Percentiles rank a stretch among this genome's conserved stretches.
phyloP scores from a whole-genome alignment of 129 eudicot species.

The Saposhnikovia divaricata region DNA sequence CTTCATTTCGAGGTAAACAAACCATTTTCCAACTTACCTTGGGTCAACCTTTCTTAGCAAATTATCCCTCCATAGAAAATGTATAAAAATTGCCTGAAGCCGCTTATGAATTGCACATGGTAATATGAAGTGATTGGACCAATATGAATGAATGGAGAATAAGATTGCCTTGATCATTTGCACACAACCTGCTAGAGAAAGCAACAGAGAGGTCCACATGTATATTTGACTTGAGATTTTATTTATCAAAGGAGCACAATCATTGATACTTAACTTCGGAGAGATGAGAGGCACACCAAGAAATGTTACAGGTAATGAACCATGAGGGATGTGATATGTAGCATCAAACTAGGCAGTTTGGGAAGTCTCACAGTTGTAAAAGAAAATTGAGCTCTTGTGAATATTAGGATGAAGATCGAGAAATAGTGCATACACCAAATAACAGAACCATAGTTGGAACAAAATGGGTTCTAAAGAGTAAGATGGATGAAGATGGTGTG shows the following conservation, averaged over 20 bases:
- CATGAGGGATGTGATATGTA: no score
- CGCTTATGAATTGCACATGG: neutral
- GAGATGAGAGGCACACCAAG: neutral
- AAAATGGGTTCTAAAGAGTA: no score
- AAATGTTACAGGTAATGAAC: neutral
- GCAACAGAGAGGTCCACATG: no score
- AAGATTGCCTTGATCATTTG: neutral
- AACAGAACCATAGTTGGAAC: no score
- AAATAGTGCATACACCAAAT: no score
- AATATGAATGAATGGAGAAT: neutral
- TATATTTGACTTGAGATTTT: no score
- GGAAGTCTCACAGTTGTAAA: no score
- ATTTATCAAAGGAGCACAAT: neutral
- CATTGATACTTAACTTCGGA: neutral
- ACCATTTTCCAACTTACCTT: neutral
- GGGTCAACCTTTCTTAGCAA: neutral
- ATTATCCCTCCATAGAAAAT: neutral
- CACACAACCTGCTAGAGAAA: neutral
- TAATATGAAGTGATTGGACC: neutral
- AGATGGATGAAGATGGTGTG: no score
- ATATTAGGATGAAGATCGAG: no score
- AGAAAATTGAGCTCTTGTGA: no score
- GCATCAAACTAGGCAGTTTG: no score
- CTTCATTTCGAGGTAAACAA: neutral
- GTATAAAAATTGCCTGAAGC: rapidly evolving